Evolutionary conservation across 371 early-diverging fungal species (phyloP), one percentile per base, ranked within the genome.

Genomic region (Gilbertella persicaria): DNA sequence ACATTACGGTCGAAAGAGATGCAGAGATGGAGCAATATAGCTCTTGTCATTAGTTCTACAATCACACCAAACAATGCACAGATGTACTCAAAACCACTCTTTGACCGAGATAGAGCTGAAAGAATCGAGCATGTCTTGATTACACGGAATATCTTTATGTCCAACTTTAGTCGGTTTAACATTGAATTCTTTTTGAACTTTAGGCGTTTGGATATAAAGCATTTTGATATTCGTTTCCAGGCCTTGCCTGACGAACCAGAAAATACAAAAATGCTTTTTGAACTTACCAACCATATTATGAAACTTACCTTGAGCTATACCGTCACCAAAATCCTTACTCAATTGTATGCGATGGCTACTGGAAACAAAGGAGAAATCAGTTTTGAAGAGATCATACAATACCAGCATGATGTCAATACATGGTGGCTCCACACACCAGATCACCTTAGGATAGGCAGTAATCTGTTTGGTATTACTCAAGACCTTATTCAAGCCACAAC

Each of bases 361-460:
- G 58, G 58, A 7, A 41, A 53, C 19, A 38, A 10, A 0, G 45
- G 45, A 6, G 46, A 40, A 19, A 14, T 56, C 14, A 53, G 16
- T 10, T 45, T 63, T 44, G 63, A 57, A 29, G 50, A 57, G 0
- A 47, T 63, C n/a, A 16, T 58, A 1, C 38, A 20, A 0, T 42
- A 47, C 13, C 58, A 63, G 29, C 52, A 45, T 0, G n/a, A 35
- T 1, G 42, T 53, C 0, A 2, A 41, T 2, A 50, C 53, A 4
- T 63, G 63, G 63, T 63, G 63, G 63, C 47, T 50, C 6, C 50
- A 44, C 1, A 23, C 58, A 12, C 63, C 63, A 0, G 53, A 50
- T 3, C 13, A 58, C 2, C 25, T 58, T 5, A 63, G 50, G 28
- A 40, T 63, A 6, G 36, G 42, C 13, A 20, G 8, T 23, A 49